These are phyloP conservation scores for Cyclotella distinguenda DNA, from an alignment of 108 stramenopile species.

Conservation along the genomic window DNA sequence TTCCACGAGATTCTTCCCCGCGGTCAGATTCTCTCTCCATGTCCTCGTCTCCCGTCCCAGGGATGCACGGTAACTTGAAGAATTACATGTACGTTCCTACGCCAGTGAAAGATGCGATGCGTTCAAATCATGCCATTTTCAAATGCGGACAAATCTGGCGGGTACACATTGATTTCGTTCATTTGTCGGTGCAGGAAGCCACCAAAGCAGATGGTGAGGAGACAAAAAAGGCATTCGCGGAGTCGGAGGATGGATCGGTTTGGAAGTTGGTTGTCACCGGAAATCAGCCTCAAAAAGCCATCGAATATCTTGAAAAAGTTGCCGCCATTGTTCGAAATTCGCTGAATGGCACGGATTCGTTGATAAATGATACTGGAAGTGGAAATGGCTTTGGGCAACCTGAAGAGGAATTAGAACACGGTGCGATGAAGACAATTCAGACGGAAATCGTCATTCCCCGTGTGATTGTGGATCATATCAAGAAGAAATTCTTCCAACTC, in stretches of 20 bases:
- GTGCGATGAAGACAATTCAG: not conserved
- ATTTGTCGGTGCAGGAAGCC: conserved; percentile 27
- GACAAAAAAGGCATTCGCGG: conserved; percentile 48
- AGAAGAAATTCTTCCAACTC: conserved; percentile 51
- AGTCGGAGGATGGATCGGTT: conserved; percentile 61
- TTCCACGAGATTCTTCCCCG: conserved; percentile 7
- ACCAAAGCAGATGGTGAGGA: conserved; percentile 53
- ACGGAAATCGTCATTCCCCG: conserved; percentile 74
- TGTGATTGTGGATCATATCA: conserved; percentile 65
- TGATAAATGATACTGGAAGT: conserved; percentile 2
- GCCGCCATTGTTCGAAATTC: conserved; percentile 10
- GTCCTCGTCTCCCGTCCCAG: conserved; percentile 32
- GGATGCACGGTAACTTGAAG: conserved; percentile 21
- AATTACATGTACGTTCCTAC: conserved; percentile 75
- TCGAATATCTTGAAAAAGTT: conserved; percentile 58
- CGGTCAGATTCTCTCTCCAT: conserved; percentile 28
- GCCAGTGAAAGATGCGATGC: conserved; percentile 62
- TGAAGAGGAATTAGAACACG: conserved; percentile 2
- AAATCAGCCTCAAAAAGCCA: conserved; percentile 54
- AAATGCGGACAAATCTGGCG: conserved; percentile 62
- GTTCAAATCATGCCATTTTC: conserved; percentile 52
- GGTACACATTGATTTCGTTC: conserved; percentile 61
- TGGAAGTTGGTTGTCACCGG: conserved; percentile 82
- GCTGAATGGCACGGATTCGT: conserved; percentile 14
- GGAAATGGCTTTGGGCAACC: not conserved